phyloP scores from a whole-genome alignment of 805 yeast genomes.

The Candida methanosorbosa region DNA sequence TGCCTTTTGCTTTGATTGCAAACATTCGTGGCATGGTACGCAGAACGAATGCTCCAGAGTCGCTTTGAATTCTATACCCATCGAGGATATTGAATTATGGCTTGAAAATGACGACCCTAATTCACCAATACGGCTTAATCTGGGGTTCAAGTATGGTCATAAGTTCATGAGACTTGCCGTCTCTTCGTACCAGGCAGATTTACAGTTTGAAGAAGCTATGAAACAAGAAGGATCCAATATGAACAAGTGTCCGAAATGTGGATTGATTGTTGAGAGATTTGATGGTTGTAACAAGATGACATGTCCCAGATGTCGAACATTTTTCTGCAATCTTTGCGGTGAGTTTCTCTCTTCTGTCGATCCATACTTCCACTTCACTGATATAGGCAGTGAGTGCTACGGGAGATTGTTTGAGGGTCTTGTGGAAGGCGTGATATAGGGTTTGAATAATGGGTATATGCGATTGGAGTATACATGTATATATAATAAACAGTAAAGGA shows the following conservation, averaged over 20 bases:
- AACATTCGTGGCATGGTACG: conserved; percentile 55
- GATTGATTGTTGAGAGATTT: conserved; percentile 37
- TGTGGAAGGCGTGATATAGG: too few relatives aligned
- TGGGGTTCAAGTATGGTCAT: conserved; percentile 34
- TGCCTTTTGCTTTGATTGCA: conserved; percentile 49
- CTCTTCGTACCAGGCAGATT: conserved; percentile 37
- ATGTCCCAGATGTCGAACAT: conserved; percentile 38
- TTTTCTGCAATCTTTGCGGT: conserved; percentile 52
- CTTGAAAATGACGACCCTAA: conserved; percentile 22
- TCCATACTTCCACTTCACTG: conserved; percentile 46
- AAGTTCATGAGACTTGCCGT: conserved; percentile 32
- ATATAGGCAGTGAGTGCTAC: conserved; percentile 34
- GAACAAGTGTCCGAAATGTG: conserved; percentile 45
- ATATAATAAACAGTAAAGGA: too few relatives aligned
- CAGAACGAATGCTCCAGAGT: conserved; percentile 33
- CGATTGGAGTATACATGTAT: too few relatives aligned
- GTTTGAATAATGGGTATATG: too few relatives aligned
- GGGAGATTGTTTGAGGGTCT: conserved; percentile 46
- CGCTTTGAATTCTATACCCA: conserved; percentile 26
- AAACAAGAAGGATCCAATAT: conserved; percentile 31
- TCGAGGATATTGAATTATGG: conserved; percentile 27
- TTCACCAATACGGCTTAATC: conserved; percentile 21
- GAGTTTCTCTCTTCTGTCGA: conserved; percentile 25
- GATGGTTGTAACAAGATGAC: conserved; percentile 64
- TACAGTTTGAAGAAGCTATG: conserved; percentile 35